Base-by-base conservation (phyloP, 2,329 filamentous ascomycete genomes). In the Talaromyces sp. region DNA sequence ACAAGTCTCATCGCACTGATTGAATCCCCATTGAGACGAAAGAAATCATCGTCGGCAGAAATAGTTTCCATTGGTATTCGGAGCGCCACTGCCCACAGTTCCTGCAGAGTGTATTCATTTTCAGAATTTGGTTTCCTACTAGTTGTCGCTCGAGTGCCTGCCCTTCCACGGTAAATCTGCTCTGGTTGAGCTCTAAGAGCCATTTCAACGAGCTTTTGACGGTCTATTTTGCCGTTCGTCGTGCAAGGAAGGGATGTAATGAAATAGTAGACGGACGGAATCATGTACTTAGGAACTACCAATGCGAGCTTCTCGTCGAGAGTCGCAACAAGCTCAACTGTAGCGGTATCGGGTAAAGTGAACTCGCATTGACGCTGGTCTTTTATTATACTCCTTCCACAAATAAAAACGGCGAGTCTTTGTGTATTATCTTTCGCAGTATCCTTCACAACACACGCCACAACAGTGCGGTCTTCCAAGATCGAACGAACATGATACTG, bases 21-120 rank as follows among this genome's bases (percentile, higher is more conserved):
- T 11, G 68, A 66, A 49, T 68, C 64, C n/a, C 69, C 70, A 19
- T 64, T 62, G 6, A 70, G 63, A 37, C 66, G 65, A 8, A 64
- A 59, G 13, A 64, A 64, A 9, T n/a, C n/a, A n/a, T 64, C 62
- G 45, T 59, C 56, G 9, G 22, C 62, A 13, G 50, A 52, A 19
- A 64, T 59, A 63, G 7, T n/a, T 39, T 58, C 19, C 3, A 13
- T 49, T 13, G 45, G 43, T 22, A 47, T 24, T 24, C 22, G 19
- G 4, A 49, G 45, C 19, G 45, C 45, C 10, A 49, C 14, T 2
- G 45, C 45, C 45, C 45, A 49, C n/a, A 49, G 14, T 14, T 24
- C 10, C 45, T 49, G 45, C 45, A 49, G 13, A 24, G 45, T 49
- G 10, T 14, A 3, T 24, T 49, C 45, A 24, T 49, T 49, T 45